Evolutionary conservation across 2,329 filamentous ascomycete species (phyloP).

Genomic region (Trichoderma brevicompactum): DNA sequence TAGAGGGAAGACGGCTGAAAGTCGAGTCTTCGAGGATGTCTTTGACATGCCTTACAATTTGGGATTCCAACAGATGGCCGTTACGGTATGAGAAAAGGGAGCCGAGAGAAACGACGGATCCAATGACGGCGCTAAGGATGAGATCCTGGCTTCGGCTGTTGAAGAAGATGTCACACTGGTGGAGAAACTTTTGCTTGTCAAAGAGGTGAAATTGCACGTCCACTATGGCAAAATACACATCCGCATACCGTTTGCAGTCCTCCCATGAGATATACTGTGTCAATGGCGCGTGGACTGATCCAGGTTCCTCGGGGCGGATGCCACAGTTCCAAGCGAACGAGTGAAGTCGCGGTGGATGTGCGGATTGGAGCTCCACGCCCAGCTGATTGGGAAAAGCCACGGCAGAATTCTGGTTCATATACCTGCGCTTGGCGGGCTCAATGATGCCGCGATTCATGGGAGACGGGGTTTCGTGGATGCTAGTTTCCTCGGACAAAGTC

Average conservation of each 20-base stretch:
- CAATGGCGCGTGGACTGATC: conserved; percentile 10
- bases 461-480: neutral
- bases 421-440: conserved; percentile 26
- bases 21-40: conserved; percentile 18
- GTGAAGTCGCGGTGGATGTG: conserved; percentile 30
- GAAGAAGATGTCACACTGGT: conserved; percentile 8
- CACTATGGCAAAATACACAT: conserved; percentile 29
- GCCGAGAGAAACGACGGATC: conserved; percentile 28
- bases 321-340: conserved; percentile 34
- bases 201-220: conserved; percentile 29
- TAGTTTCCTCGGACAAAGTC: neutral
- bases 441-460: conserved; percentile 10
- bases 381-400: conserved; percentile 32
- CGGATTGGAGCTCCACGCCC: conserved; percentile 25
- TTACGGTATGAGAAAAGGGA: conserved; percentile 29
- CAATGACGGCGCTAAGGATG: conserved; percentile 29
- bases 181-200: conserved; percentile 7
- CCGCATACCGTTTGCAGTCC: conserved; percentile 27
- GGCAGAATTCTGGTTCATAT: conserved; percentile 30
- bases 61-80: conserved; percentile 26
- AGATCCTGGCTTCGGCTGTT: conserved; percentile 3
- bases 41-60: conserved; percentile 27
- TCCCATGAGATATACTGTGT: conserved; percentile 10
- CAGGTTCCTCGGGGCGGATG: conserved; percentile 28
- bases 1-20: conserved; percentile 22